These are phyloP conservation scores for Coemansia sp. DNA, from an alignment of 192 early-diverging fungal species.

Conservation along the genomic window DNA sequence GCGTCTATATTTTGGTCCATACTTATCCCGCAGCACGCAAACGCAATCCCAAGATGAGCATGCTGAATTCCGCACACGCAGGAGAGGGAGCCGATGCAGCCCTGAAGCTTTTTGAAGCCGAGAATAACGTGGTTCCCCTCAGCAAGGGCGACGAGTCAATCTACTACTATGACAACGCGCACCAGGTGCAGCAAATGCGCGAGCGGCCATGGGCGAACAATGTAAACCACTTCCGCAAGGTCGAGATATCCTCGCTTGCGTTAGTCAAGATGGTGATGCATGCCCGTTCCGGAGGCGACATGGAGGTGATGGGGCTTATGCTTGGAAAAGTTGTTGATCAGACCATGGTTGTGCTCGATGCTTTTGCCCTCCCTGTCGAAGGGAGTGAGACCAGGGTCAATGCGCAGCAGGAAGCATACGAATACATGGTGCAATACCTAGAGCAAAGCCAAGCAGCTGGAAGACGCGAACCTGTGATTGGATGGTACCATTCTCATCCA, in stretches of 20 bases:
- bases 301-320: constrained; percentile 99
- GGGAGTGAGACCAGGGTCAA: constrained; percentile 98
- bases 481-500: constrained; percentile 99
- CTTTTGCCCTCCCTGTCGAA: constrained; percentile 96
- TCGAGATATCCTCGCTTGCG: constrained; percentile 92
- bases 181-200: constrained; percentile 62
- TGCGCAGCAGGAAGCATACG: constrained; percentile 88
- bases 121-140: constrained; percentile 77
- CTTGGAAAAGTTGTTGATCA: constrained; percentile 88
- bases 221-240: constrained; percentile 63
- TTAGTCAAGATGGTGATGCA: constrained; percentile 99
- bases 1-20: not conserved
- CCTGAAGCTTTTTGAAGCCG: constrained; percentile 48
- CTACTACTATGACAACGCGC: constrained; percentile 75
- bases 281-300: constrained; percentile 92
- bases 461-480: constrained; percentile 87
- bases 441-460: constrained; percentile 84
- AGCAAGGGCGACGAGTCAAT: constrained; percentile 70
- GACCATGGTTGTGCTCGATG: constrained; percentile 94
- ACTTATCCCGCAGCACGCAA: not conserved
- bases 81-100: constrained; percentile 15
- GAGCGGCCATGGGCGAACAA: constrained; percentile 83
- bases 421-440: constrained; percentile 96
- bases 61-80: constrained; percentile 1
- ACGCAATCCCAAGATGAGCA: constrained; percentile 8